Conservation (phyloP, 176 grass and related monocot genomes). For the Saccharum officinarum region DNA sequence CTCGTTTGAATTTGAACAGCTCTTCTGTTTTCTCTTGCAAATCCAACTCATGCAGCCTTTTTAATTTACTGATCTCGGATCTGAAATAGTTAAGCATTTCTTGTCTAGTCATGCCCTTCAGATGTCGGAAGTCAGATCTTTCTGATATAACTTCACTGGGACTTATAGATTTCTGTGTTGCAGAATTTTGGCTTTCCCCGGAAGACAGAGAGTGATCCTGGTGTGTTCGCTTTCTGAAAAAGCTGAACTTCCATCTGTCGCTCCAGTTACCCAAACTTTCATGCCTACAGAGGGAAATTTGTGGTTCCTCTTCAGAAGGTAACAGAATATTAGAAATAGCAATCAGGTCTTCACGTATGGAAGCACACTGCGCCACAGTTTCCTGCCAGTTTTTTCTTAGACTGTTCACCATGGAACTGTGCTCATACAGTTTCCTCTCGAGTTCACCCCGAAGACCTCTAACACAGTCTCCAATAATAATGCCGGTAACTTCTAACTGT, state of each 20-base stretch:
- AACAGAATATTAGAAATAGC: conserved; percentile 59
- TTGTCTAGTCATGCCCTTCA: conserved; percentile 73
- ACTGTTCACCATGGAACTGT: conserved; percentile 53
- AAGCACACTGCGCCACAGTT: conserved; percentile 57
- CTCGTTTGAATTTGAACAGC: conserved; percentile 86
- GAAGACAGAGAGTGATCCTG: conserved; percentile 46
- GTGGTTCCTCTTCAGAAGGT: conserved; percentile 53
- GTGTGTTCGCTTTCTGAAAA: conserved; percentile 44
- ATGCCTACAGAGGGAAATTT: conserved; percentile 32
- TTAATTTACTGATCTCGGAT: conserved; percentile 93
- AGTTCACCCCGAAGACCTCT: conserved; percentile 67
- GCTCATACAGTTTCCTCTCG: conserved; percentile 65
- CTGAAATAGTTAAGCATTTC: conserved; percentile 81
- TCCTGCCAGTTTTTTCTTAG: conserved; percentile 70
- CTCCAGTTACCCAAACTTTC: conserved; percentile 57
- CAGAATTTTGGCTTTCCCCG: conserved; percentile 36
- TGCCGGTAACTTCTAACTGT: conserved; percentile 69
- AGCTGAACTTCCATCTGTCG: conserved; percentile 67
- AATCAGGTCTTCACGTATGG: conserved; percentile 72
- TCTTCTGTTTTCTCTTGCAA: conserved; percentile 98
- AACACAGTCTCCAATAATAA: conserved; percentile 70
- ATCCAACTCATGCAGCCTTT: conserved; percentile 70
- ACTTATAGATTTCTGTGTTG: conserved; percentile 53
- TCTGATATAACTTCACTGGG: conserved; percentile 71
- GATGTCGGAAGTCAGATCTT: conserved; percentile 70